Conservation (phyloP, 768 basidiomycete species). For the Favolaschia claudopus region DNA sequence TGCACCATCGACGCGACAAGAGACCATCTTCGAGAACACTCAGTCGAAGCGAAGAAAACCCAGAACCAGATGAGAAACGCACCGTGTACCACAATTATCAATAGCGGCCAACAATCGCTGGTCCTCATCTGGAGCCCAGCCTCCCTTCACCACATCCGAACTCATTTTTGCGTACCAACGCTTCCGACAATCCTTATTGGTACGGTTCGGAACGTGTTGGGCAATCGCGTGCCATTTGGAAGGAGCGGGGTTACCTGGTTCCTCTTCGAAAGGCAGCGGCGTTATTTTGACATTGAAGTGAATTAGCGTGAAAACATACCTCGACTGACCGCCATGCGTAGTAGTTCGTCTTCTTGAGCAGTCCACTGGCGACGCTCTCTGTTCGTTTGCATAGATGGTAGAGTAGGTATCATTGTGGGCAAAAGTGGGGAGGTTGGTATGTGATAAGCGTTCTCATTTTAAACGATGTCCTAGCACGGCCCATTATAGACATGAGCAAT, state of each 20-base stretch:
- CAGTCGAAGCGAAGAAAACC: constrained; percentile 2
- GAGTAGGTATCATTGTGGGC: constrained; percentile 4
- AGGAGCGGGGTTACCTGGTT: constrained; percentile 61
- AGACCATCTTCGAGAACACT: constrained; percentile 53
- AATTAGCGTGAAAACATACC: constrained; percentile 38
- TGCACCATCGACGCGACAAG: constrained; percentile 64
- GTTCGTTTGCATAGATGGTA: constrained; percentile 4
- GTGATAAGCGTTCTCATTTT: background rate
- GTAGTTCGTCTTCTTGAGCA: constrained; percentile 55
- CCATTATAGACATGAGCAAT: constrained; percentile 9
- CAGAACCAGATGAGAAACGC: constrained; percentile 10
- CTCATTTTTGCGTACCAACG: constrained; percentile 73
- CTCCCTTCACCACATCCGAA: constrained; percentile 66
- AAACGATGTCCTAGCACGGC: background rate
- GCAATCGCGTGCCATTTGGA: constrained; percentile 71
- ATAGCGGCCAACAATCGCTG: constrained; percentile 64
- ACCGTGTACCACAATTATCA: constrained; percentile 64
- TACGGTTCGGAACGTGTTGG: constrained; percentile 67
- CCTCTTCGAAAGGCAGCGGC: constrained; percentile 48
- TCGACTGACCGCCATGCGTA: constrained; percentile 57
- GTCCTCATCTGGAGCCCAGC: constrained; percentile 69
- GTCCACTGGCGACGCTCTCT: constrained; percentile 12
- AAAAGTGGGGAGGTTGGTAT: background rate
- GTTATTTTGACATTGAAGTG: constrained; percentile 23
- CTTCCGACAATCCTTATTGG: constrained; percentile 71